Base-by-base conservation (phyloP, 2,329 filamentous ascomycete species). In the Fusarium sp. region DNA sequence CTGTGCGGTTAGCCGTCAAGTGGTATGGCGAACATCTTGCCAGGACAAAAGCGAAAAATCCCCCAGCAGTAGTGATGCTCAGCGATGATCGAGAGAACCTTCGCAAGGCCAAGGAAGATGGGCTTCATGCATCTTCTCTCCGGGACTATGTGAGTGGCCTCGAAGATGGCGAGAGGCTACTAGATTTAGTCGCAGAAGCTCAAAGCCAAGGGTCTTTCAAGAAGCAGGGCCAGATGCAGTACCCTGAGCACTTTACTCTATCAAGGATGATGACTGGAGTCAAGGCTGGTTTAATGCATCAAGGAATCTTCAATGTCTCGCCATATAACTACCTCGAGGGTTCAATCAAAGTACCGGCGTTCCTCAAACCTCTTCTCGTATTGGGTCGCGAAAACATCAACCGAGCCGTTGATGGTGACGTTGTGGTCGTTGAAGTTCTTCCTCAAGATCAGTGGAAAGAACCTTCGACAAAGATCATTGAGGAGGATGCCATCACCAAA, bases 271-370 rank as follows among this genome's bases (percentile, higher is more conserved):
- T 95, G 89, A 99, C 96, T 10, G 95, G 95, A 2, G 88, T 98
- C 62, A 97, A 97, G 84, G 91, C 90, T 57, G 94, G 95, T 9
- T 90, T 94, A 60, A 85, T 99, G 76, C 96, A 99, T 80, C 95
- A 99, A 82, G 96, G 96, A 11, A 91, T 93, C 29, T 99, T 98
- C 85, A 97, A 95, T 78, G 94, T 98, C 33, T 98, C 96, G 12
- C 94, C 94, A 2, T 99, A 98, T 86, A 99, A 99, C 84, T 99
- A 98, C 77, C 87, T 99, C 16, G 96, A 99, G 81, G 96, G 94
- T 4, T 94, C 94, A 2, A 93, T 98, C 70, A 92, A 95, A 76
- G 94, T 97, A 2, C 90, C 95, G 2, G 90, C 95, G 9, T 99
- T 99, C 78, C 92, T 96, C 66, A 97, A 96, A 77, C 88, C 94